Evolutionary conservation across 2,329 filamentous ascomycete genomes (phyloP).

Genomic region (Neopestalotiopsis sp.): DNA sequence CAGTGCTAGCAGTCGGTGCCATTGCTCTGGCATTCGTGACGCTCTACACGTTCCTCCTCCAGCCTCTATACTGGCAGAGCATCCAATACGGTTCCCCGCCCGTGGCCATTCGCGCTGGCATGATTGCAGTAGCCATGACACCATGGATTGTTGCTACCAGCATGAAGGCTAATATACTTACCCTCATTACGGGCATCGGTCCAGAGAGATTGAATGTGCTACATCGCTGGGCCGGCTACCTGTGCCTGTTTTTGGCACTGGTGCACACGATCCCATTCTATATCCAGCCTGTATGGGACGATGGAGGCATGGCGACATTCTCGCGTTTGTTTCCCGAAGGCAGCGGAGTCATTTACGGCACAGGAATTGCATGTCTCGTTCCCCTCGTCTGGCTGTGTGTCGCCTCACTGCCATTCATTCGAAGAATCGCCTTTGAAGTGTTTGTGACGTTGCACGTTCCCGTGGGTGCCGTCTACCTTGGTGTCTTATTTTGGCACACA

Average conservation of each 20-base stretch:
- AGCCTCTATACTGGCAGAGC: constrained; percentile 87
- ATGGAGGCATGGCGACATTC: constrained; percentile 74
- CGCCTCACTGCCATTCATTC: constrained; percentile 80
- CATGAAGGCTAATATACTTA: constrained; percentile 89
- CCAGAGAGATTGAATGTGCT: constrained; percentile 92
- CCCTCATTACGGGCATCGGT: constrained; percentile 84
- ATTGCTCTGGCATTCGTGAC: constrained; percentile 74
- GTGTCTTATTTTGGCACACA: constrained; percentile 92
- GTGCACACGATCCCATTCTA: constrained; percentile 91
- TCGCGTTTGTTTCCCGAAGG: constrained; percentile 69
- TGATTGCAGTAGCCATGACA: constrained; percentile 89
- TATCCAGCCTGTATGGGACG: constrained; percentile 83
- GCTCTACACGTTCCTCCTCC: constrained; percentile 84
- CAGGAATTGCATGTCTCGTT: constrained; percentile 80
- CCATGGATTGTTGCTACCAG: constrained; percentile 91
- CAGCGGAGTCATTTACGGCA: constrained; percentile 79
- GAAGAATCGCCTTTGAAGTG: constrained; percentile 80
- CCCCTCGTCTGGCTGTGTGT: constrained; percentile 84
- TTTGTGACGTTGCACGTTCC: constrained; percentile 86
- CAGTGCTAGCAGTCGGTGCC: constrained; percentile 71
- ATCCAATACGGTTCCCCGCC: constrained; percentile 89
- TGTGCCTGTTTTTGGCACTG: constrained; percentile 81
- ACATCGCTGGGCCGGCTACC: constrained; percentile 88
- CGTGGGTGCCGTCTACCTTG: constrained; percentile 79
- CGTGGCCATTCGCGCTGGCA: constrained; percentile 83